Evolutionary conservation across 2,329 filamentous ascomycete genomes (phyloP), one percentile per base, ranked within the genome.

Genomic region (Fusarium ramigenum): DNA sequence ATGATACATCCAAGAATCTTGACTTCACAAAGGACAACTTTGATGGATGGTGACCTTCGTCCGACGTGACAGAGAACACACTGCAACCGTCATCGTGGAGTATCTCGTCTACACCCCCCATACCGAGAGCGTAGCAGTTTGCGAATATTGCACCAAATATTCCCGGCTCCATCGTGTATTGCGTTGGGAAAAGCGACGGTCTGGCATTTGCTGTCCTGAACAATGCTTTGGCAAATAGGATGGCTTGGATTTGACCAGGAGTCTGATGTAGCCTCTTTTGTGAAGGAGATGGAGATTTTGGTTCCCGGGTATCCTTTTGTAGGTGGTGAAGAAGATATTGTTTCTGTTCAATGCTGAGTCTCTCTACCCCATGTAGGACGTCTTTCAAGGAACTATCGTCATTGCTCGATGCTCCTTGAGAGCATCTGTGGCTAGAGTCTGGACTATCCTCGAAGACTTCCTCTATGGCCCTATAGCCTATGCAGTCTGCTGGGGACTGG

Each of bases 101-200:
- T 14, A 82, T 62, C 30, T 70, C 54, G 19, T 79, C 72, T 7
- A 78, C 53, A 28, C 78, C 71, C 7, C 49, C 42, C 70, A 80
- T 77, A 28, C 80, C 80, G n/a, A 81, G 76, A 47, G 79, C 81
- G 30, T 82, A 79, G 11, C 79, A 79, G 63, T 84, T 85, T 16
- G 81, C 79, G 9, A 84, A 71, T 4, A 83, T 73, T 14, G 79
- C 79, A 10, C 78, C 77, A 69, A 84, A 83, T 56, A 82, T 77
- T 11, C 77, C 74, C 16, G 63, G 46, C 23, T 76, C 68, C 56
- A 53, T 70, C 14, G 62, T 63, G 50, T 72, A 78, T 42, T 74
- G 59, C 15, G 61, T 65, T 7, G 72, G 75, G 3, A 69, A 50
- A 25, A 69, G 57, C 15, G 63, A 60, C 2, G 75, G 76, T 9